These are phyloP conservation scores for Beauveria rudraprayagi DNA, from an alignment of 2,329 filamentous ascomycete species.

Conservation along the genomic window DNA sequence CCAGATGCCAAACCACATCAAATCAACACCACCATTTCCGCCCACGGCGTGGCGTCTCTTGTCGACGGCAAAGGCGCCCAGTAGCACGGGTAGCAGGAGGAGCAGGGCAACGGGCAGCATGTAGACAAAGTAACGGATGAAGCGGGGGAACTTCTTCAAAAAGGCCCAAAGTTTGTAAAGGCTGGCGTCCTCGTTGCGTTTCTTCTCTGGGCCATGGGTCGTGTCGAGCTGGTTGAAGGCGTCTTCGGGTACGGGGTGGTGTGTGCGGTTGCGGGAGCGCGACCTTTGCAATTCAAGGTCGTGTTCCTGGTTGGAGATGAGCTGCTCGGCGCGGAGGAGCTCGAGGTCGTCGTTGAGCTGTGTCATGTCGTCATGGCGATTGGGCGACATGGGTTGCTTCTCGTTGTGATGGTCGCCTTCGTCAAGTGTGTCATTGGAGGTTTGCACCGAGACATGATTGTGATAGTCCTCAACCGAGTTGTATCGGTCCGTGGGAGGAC, in stretches of 20 bases:
- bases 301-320: slow-evolving; percentile 36
- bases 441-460: slow-evolving; percentile 18
- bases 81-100: slow-evolving; percentile 38
- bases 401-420: slow-evolving; percentile 14
- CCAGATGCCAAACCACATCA: slow-evolving; percentile 95
- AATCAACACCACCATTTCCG: slow-evolving; percentile 62
- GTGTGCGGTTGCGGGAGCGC: slow-evolving; percentile 24
- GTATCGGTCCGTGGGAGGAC: slow-evolving; percentile 4
- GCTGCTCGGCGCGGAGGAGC: slow-evolving; percentile 38
- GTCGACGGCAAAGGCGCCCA: slow-evolving; percentile 33
- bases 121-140: slow-evolving; percentile 41
- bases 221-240: slow-evolving; percentile 33
- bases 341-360: slow-evolving; percentile 42
- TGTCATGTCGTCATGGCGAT: slow-evolving; percentile 25
- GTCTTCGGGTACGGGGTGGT: slow-evolving; percentile 33
- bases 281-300: slow-evolving; percentile 19
- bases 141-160: slow-evolving; percentile 41
- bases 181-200: slow-evolving; percentile 25
- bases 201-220: slow-evolving; percentile 20
- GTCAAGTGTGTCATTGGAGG: slow-evolving; percentile 23
- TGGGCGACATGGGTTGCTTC: slow-evolving; percentile 16
- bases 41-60: slow-evolving; percentile 36
- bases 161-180: slow-evolving; percentile 35
- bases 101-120: slow-evolving; percentile 36
- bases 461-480: slow-evolving; percentile 15